Conservation (phyloP, 2,329 filamentous ascomycete species). For the Ophiostoma piceae region DNA sequence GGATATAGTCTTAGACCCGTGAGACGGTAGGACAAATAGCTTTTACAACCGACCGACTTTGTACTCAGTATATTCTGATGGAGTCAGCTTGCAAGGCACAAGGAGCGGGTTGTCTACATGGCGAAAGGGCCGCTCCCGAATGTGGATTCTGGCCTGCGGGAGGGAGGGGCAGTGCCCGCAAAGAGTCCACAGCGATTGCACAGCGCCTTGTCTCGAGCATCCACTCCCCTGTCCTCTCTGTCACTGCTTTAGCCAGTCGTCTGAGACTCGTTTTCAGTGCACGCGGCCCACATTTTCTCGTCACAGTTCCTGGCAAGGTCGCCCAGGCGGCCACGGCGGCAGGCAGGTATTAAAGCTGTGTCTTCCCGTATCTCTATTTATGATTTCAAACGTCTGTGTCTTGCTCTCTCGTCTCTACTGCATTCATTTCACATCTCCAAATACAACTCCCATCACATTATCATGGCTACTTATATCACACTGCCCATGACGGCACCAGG, state of each 20-base stretch:
- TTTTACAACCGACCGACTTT: not conserved
- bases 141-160: not conserved
- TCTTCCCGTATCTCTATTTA: not conserved
- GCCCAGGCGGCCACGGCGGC: not conserved
- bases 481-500: not conserved
- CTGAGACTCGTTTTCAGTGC: not conserved
- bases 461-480: not conserved
- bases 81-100: not conserved
- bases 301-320: not conserved
- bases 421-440: not conserved
- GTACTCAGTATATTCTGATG: not conserved
- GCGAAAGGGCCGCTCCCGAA: not conserved
- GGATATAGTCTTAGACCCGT: not conserved
- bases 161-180: not conserved
- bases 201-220: not conserved
- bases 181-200: not conserved
- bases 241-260: not conserved
- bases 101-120: not conserved
- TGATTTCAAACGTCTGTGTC: not conserved
- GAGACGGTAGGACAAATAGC: not conserved
- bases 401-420: not conserved
- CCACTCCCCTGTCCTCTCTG: not conserved
- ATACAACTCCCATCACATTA: not conserved
- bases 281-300: not conserved
- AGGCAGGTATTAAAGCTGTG: slow-evolving; percentile 1